Percentiles rank a stretch among this genome's conserved stretches.
Conservation (phyloP, 225 moss, liverwort and hornwort species). For the Bryum argenteum region DNA sequence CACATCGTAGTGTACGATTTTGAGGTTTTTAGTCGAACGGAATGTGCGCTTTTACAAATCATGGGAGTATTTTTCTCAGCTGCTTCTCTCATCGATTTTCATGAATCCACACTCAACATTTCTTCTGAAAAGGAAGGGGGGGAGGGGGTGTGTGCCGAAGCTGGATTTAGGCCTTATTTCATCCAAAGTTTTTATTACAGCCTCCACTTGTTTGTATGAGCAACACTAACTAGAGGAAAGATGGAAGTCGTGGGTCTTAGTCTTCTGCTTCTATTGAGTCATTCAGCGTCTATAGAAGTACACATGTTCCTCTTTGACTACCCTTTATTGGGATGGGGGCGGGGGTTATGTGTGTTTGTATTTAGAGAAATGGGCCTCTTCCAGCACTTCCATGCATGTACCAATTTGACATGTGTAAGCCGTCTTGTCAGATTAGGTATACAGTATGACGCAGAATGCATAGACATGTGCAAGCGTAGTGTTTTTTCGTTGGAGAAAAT, state of each 20-base stretch:
- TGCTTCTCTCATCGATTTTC: not conserved
- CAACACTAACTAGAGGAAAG: not conserved
- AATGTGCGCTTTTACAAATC: not conserved
- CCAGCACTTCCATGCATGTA: not conserved
- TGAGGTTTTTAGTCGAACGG: conserved; percentile 1
- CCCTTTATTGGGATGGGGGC: not conserved
- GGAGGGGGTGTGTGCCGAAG: not conserved
- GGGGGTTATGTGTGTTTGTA: no score
- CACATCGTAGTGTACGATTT: not conserved
- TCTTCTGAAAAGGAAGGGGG: not conserved
- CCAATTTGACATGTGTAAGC: not conserved
- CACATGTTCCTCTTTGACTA: not conserved
- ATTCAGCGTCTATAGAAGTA: not conserved
- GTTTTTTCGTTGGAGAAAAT: not conserved
- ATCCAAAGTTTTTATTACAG: not conserved
- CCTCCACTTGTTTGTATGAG: conserved; percentile 12
- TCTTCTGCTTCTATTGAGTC: not conserved
- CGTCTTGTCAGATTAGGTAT: not conserved
- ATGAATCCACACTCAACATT: not conserved
- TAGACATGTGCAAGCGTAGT: not conserved
- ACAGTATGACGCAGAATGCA: not conserved
- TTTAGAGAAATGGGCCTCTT: not conserved
- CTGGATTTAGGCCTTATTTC: not conserved
- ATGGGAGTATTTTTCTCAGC: not conserved
- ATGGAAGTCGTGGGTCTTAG: not conserved